These are phyloP conservation scores for Heimioporus sp. DNA, from an alignment of 768 basidiomycete species.

Conservation along the genomic window DNA sequence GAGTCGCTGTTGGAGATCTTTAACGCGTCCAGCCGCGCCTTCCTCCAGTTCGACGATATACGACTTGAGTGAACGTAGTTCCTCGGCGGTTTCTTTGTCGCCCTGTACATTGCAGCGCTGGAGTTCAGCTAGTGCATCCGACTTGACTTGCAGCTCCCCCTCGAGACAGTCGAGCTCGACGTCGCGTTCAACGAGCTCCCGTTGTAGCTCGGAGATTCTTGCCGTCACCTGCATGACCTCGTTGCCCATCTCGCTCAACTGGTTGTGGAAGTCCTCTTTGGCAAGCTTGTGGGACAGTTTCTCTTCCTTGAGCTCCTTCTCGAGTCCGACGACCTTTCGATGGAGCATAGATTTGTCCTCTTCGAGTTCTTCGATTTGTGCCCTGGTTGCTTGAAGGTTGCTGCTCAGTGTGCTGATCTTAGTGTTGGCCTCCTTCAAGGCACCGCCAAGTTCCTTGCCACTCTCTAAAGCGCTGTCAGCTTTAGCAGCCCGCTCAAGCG, in stretches of 20 bases:
- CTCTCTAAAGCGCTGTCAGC: constrained; percentile 63
- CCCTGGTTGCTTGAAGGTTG: constrained; percentile 52
- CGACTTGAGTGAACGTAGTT: constrained; percentile 41
- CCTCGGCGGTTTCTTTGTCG: constrained; percentile 27
- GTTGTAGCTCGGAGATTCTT: constrained; percentile 42
- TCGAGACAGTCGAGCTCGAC: constrained; percentile 28
- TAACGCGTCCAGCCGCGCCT: constrained; percentile 49
- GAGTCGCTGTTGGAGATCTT: constrained; percentile 56
- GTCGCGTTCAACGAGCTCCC: constrained; percentile 44
- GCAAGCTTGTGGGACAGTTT: constrained; percentile 39
- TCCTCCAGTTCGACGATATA: constrained; percentile 62
- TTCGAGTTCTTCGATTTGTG: constrained; percentile 59
- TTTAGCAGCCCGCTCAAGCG: constrained; percentile 41
- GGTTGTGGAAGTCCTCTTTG: constrained; percentile 38
- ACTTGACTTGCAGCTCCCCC: constrained; percentile 42
- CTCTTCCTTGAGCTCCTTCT: constrained; percentile 56
- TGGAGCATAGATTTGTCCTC: constrained; percentile 55
- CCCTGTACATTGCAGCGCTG: constrained; percentile 23
- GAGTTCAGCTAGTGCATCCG: constrained; percentile 21
- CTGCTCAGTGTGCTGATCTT: constrained; percentile 51
- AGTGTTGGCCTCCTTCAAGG: constrained; percentile 64
- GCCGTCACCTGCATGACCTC: constrained; percentile 32
- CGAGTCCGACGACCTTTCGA: constrained; percentile 50
- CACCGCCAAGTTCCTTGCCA: constrained; percentile 66
- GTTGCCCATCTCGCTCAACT: constrained; percentile 28